These are phyloP conservation scores for Cadophora sp. DNA, from an alignment of 2,329 filamentous ascomycete species.

Conservation along the genomic window DNA sequence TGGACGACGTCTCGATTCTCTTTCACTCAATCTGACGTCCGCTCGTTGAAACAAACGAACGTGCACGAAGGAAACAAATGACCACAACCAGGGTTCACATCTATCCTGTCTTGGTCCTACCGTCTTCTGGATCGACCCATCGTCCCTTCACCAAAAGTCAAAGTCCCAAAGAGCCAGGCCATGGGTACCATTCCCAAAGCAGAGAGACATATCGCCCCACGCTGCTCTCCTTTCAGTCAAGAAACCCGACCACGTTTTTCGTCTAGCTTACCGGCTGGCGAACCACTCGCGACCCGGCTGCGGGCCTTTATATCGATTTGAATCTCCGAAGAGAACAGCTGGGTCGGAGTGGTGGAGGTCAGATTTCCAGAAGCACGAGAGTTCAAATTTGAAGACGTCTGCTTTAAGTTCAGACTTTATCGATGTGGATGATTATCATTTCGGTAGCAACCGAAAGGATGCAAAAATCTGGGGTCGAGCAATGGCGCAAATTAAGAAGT, in stretches of 20 bases:
- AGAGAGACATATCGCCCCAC: neutral
- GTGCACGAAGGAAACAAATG: neutral
- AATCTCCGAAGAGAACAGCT: conserved; percentile 5
- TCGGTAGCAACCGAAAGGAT: neutral
- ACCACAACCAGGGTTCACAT: neutral
- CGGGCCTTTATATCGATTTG: conserved; percentile 12
- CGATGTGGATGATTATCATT: neutral
- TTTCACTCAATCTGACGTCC: neutral
- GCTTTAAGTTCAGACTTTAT: conserved; percentile 3
- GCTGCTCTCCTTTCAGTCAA: neutral
- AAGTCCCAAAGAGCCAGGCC: neutral
- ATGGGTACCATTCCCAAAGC: conserved; percentile 1
- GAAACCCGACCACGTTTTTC: conserved; percentile 7
- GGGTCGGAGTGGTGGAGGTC: neutral
- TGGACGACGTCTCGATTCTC: neutral
- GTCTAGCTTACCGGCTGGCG: conserved; percentile 2
- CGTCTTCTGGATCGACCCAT: neutral
- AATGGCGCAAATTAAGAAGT: neutral
- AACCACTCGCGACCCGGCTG: neutral
- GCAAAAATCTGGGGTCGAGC: neutral
- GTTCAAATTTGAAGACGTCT: neutral
- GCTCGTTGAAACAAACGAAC: neutral
- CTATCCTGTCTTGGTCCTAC: neutral
- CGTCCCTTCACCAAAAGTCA: neutral
- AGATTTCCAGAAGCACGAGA: neutral